Evolutionary conservation across 352 stramenopile species (phyloP), one percentile per base, ranked within the genome.

Genomic region (Thalassiosira hispida): DNA sequence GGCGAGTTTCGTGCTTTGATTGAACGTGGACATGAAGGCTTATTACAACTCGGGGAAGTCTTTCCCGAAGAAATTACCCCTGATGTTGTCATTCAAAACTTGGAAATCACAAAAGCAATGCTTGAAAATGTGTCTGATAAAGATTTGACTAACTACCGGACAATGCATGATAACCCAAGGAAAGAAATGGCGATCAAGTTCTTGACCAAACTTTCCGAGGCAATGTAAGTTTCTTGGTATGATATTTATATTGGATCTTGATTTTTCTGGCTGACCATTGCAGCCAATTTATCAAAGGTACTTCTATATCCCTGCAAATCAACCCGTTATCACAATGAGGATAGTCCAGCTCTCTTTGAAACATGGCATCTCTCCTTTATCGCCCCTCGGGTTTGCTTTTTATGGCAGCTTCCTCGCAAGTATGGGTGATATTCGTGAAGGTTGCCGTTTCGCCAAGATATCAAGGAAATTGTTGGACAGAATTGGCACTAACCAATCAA

Each of bases 121-220:
- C 40, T 68, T 2, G 4, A 42, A 40, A 18, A 40, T 2, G 6
- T 53, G 2, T n/a, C 40, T 14, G 42, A 68, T 51, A 1, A 68
- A 9, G 42, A 38, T 1, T 14, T 68, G 4, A 27, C 53, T 18
- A 38, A 73, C 22, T 56, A 64, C 33, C 63, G 29, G 56, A n/a
- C 49, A 12, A 73, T 73, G 49, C 47, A 25, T 8, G 64, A 71
- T 20, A 1, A 49, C 11, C 40, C 5, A 1, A 38, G 16, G 2
- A 64, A 56, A 20, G 16, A 63, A 18, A 46, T 55, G n/a, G 64
- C 23, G n/a, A 60, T 70, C 12, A 59, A 70, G 29, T 61, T 59
- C 27, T 51, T 70, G n/a, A 46, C 46, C 0, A 61, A 27, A 22
- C 1, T 60, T 14, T 3, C 11, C 11, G 16, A 49, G 1, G 9